Evolutionary conservation across 2,329 filamentous ascomycete genomes (phyloP), one percentile per base, ranked within the genome.

Genomic region (Sporothrix globosa): DNA sequence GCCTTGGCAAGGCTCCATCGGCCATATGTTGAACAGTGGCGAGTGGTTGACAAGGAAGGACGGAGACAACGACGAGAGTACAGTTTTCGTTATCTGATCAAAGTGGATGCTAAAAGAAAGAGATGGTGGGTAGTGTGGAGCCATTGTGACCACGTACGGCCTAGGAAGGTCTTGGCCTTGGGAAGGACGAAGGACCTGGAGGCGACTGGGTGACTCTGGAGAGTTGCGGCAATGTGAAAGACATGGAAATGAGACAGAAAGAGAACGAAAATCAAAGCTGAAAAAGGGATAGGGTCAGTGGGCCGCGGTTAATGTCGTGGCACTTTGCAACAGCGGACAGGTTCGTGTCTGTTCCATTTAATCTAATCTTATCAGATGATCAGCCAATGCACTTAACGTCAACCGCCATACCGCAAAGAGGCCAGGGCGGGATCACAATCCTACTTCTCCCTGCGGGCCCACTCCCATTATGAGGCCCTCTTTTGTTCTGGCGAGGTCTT

Each of bases 331-430:
- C 34, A 41, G 24, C 44, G 6, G 17, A 39, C 56, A 24, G 56
- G 56, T 3, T 21, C 39, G 10, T 61, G 11, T 61, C 39, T 63
- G 4, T 63, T 48, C 9, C 7, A 41, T 69, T 46, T 65, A 46
- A 69, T 69, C 56, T 71, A 69, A 72, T 74, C 72, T 74, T 70
- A 75, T 75, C 74, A 72, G 74, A 75, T 74, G 53, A 74, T 73
- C 71, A 69, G 71, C 69, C 60, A 46, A 46, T 46, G 21, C n/a
- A 44, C 17, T 6, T 19, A 9, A 58, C 5, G 9, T 10, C 11
- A 2, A 41, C 24, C 44, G 63, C 53, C 63, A 21, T 34, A 13
- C 63, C 2, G 10, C 27, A 30, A 48, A 65, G 14, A 13, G 34
- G 41, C 44, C 44, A n/a, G 44, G 61, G 24, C 50, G 61, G 60